A percentile compares a stretch with the other conserved stretches of the same genome.
Conservation (phyloP, 1,284 basidiomycete genomes). For the Leucoagaricus sp. region DNA sequence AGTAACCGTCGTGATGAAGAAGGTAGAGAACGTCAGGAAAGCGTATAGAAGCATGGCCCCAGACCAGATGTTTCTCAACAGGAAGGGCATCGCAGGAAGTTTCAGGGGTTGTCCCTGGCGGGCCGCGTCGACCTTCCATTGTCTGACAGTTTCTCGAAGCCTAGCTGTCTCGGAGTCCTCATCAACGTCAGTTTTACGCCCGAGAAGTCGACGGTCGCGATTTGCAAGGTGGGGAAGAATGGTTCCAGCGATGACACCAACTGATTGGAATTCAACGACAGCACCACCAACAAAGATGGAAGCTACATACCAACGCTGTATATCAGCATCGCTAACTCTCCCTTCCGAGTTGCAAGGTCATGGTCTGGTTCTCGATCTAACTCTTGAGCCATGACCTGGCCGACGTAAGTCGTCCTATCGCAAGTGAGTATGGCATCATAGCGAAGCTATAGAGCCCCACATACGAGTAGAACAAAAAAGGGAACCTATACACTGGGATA, state of each 20-base stretch:
- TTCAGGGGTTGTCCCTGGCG: slow-evolving; percentile 69
- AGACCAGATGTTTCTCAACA: slow-evolving; percentile 91
- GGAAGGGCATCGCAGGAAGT: slow-evolving; percentile 84
- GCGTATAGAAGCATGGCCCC: slow-evolving; percentile 81
- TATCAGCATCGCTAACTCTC: slow-evolving; percentile 87
- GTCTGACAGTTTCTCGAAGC: slow-evolving; percentile 67
- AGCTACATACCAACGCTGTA: slow-evolving; percentile 77
- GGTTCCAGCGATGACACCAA: slow-evolving; percentile 83
- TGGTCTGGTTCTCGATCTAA: slow-evolving; percentile 69
- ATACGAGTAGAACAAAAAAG: slow-evolving; percentile 90
- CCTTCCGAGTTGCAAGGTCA: slow-evolving; percentile 82
- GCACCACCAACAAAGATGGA: not conserved
- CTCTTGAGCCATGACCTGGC: slow-evolving; percentile 88
- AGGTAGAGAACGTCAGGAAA: slow-evolving; percentile 77
- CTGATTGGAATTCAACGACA: slow-evolving; percentile 38
- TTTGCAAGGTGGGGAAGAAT: slow-evolving; percentile 82
- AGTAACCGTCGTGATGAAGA: slow-evolving; percentile 78
- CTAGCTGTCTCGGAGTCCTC: slow-evolving; percentile 73
- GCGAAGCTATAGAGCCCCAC: slow-evolving; percentile 27
- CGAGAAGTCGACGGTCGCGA: slow-evolving; percentile 76
- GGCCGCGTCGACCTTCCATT: slow-evolving; percentile 83
- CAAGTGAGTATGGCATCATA: slow-evolving; percentile 6
- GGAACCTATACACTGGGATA: slow-evolving; percentile 62
- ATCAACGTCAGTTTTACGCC: slow-evolving; percentile 67
- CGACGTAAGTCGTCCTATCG: slow-evolving; percentile 83